These are phyloP conservation scores for Neurospora sp. DNA, from an alignment of 2,329 filamentous ascomycete species.

Conservation along the genomic window DNA sequence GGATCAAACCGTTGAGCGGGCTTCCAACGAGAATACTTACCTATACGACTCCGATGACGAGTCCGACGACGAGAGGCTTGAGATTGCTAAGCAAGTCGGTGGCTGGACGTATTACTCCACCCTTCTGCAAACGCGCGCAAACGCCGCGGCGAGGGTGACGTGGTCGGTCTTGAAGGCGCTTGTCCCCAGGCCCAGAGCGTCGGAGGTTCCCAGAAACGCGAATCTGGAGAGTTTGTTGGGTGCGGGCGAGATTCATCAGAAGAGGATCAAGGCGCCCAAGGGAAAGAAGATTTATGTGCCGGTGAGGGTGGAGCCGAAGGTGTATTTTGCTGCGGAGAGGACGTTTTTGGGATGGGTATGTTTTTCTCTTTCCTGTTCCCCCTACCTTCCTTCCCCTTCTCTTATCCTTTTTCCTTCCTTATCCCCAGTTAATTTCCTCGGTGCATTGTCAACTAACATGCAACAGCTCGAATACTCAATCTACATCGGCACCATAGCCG, in stretches of 20 bases:
- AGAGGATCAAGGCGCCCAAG: conserved; percentile 62
- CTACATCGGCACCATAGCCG: conserved; percentile 80
- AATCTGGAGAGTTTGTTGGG: conserved; percentile 45
- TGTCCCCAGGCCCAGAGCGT: conserved; percentile 44
- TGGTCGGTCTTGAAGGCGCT: conserved; percentile 38
- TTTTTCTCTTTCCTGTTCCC: conserved; percentile 8
- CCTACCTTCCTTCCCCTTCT: background rate
- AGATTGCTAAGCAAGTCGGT: conserved; percentile 67
- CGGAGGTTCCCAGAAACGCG: conserved; percentile 48
- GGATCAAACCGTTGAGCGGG: conserved; percentile 62
- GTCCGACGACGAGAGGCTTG: conserved; percentile 64
- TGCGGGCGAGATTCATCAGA: conserved; percentile 43
- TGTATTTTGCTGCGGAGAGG: conserved; percentile 91
- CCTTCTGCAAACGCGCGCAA: conserved; percentile 39
- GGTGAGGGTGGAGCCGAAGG: conserved; percentile 92
- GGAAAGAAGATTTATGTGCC: conserved; percentile 94
- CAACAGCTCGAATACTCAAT: conserved; percentile 84
- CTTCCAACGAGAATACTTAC: conserved; percentile 58
- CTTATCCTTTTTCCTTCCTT: background rate
- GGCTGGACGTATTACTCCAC: conserved; percentile 65
- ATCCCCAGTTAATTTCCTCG: no score
- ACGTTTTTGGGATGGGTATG: conserved; percentile 90
- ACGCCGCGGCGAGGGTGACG: conserved; percentile 31
- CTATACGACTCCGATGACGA: conserved; percentile 92
- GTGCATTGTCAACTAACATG: background rate